Percentiles rank a stretch among this genome's conserved stretches.
Conservation (phyloP, 164 flowering plant species). For the Amborella trichopoda region DNA sequence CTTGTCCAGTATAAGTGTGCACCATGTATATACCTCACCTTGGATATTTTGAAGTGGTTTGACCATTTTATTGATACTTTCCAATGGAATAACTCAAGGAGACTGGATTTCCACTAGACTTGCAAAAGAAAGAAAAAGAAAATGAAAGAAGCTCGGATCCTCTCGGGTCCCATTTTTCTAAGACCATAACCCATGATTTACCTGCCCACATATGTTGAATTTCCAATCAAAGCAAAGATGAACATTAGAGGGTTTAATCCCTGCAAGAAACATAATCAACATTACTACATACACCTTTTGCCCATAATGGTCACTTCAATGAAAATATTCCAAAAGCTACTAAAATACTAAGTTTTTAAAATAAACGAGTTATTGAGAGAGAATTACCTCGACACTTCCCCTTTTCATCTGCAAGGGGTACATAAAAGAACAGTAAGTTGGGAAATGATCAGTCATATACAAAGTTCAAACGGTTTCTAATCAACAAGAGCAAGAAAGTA, state of each 20-base stretch:
- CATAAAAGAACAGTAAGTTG: constrained; percentile 1
- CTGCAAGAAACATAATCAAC: constrained; percentile 17
- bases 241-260: constrained; percentile 87
- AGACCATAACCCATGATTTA: constrained; percentile 10
- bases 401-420: constrained; percentile 48
- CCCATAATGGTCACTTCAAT: not conserved
- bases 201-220: constrained; percentile 68
- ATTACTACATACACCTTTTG: not conserved
- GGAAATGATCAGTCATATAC: not conserved
- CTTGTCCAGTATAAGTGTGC: no score
- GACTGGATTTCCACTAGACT: not conserved
- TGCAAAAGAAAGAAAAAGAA: not conserved
- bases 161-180: no score
- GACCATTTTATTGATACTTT: not conserved
- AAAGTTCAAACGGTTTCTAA: not conserved
- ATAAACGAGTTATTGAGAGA: not conserved
- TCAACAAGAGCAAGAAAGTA: not conserved
- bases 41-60: not conserved
- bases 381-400: constrained; percentile 60
- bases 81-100: not conserved
- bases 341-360: not conserved
- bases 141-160: no score
- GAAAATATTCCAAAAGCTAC: not conserved
- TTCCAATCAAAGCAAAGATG: constrained; percentile 68
- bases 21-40: no score